phyloP scores from a whole-genome alignment of 2,329 filamentous ascomycete genomes.

The Alternaria gaisen region DNA sequence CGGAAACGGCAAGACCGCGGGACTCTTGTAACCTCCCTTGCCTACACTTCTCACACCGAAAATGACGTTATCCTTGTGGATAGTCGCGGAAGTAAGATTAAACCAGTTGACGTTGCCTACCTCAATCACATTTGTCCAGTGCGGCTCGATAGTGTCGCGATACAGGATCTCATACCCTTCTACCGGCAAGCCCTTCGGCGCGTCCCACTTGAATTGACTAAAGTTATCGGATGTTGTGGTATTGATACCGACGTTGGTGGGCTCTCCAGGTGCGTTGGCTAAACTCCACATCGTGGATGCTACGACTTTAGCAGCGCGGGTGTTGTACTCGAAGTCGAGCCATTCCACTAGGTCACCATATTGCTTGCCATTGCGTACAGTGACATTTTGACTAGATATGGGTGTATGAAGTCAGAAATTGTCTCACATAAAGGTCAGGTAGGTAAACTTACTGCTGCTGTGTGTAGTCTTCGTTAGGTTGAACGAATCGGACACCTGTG shows the following conservation, averaged over 20 bases:
- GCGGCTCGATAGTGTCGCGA: conserved; percentile 58
- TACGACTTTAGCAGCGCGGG: conserved; percentile 63
- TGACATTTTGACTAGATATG: conserved; percentile 53
- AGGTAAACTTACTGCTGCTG: conserved; percentile 57
- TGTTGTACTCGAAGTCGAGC: conserved; percentile 62
- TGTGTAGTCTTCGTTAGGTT: conserved; percentile 63
- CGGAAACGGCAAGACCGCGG: conserved; percentile 54
- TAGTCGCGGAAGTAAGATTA: conserved; percentile 53
- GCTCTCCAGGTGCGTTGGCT: conserved; percentile 59
- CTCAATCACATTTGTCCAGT: conserved; percentile 58
- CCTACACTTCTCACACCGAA: conserved; percentile 63
- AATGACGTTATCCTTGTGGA: conserved; percentile 64
- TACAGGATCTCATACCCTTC: conserved; percentile 63
- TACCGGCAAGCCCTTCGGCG: conserved; percentile 51
- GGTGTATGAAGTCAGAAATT: not conserved
- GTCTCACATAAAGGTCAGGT: not conserved
- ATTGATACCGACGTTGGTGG: conserved; percentile 58
- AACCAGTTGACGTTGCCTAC: conserved; percentile 55
- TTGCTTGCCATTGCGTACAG: conserved; percentile 57
- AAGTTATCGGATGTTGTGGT: conserved; percentile 57
- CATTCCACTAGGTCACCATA: conserved; percentile 64
- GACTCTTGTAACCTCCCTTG: conserved; percentile 57
- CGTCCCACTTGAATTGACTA: conserved; percentile 58
- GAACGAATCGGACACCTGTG: conserved; percentile 62
- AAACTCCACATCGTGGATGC: conserved; percentile 62